phyloP scores from a whole-genome alignment of 2,329 filamentous ascomycete genomes.

The Whalleya microplaca region DNA sequence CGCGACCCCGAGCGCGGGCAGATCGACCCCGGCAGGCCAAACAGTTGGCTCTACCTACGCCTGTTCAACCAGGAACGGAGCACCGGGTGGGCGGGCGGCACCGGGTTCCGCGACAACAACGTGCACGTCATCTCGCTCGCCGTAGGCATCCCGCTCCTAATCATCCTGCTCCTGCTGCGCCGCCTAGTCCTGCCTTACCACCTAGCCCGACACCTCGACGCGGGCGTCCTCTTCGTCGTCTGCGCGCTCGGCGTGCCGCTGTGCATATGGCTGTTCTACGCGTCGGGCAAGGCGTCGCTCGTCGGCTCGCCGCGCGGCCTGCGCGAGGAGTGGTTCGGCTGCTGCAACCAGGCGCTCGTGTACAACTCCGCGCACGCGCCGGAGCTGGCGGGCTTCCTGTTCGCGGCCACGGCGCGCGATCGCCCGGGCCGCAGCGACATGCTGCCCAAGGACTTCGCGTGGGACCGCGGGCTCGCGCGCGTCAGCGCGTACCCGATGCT shows the following conservation, averaged over 20 bases:
- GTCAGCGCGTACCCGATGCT: conserved; percentile 39
- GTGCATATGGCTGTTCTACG: conserved; percentile 37
- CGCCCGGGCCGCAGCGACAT: conserved; percentile 35
- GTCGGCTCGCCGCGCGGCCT: conserved; percentile 31
- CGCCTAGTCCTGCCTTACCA: conserved; percentile 26
- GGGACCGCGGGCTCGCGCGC: conserved; percentile 34
- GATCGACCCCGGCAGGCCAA: conserved; percentile 32
- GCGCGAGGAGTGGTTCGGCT: conserved; percentile 38
- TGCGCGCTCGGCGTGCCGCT: conserved; percentile 36
- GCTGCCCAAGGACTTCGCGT: conserved; percentile 37
- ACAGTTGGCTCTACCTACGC: conserved; percentile 37
- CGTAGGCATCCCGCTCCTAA: conserved; percentile 30
- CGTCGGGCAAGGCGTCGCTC: conserved; percentile 38
- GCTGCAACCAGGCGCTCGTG: conserved; percentile 38
- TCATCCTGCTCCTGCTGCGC: conserved; percentile 26
- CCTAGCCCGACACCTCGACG: conserved; percentile 31
- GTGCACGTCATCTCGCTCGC: conserved; percentile 34
- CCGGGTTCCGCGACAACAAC: conserved; percentile 36
- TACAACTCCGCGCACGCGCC: conserved; percentile 34
- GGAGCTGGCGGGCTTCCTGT: conserved; percentile 29
- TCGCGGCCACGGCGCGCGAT: conserved; percentile 20
- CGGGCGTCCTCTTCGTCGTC: conserved; percentile 33
- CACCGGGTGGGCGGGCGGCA: conserved; percentile 35
- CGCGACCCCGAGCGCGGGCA: conserved; percentile 25
- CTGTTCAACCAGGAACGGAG: conserved; percentile 39